A percentile compares a stretch with the other conserved stretches of the same genome.
phyloP scores from a whole-genome alignment of 2,329 filamentous ascomycete genomes.

The Elsinoe arachidis region DNA sequence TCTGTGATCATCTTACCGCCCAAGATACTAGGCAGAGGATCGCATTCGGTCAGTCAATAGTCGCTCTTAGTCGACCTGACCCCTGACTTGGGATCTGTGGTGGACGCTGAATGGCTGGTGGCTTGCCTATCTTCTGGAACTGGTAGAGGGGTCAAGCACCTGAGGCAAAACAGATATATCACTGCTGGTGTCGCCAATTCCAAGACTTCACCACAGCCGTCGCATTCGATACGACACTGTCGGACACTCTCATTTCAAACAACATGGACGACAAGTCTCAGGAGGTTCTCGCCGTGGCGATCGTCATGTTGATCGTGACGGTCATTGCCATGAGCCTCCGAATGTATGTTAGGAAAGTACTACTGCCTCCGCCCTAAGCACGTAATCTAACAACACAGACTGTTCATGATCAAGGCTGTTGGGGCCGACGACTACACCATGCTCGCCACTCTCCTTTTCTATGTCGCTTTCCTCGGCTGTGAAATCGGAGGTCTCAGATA shows the following conservation, averaged over 20 bases:
- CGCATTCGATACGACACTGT: background rate
- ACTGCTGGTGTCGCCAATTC: background rate
- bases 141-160: background rate
- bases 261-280: constrained; percentile 4
- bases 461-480: constrained; percentile 27
- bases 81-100: background rate
- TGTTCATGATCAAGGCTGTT: constrained; percentile 19
- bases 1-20: background rate
- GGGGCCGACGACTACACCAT: constrained; percentile 30
- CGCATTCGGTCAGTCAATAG: constrained; percentile 1
- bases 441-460: constrained; percentile 25
- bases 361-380: too few species aligned
- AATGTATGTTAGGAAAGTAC: constrained; percentile 25
- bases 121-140: background rate
- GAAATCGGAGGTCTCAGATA: constrained; percentile 27
- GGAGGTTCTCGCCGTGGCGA: constrained; percentile 20
- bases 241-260: background rate
- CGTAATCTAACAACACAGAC: background rate
- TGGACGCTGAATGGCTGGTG: background rate
- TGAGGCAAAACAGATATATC: background rate
- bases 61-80: background rate
- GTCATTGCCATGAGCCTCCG: constrained; percentile 31
- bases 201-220: background rate
- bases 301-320: constrained; percentile 32
- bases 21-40: constrained; percentile 7